A percentile compares a stretch with the other conserved stretches of the same genome.
Evolutionary conservation across 106 monocot genomes (phyloP).

Genomic region (Acorus gramineus): DNA sequence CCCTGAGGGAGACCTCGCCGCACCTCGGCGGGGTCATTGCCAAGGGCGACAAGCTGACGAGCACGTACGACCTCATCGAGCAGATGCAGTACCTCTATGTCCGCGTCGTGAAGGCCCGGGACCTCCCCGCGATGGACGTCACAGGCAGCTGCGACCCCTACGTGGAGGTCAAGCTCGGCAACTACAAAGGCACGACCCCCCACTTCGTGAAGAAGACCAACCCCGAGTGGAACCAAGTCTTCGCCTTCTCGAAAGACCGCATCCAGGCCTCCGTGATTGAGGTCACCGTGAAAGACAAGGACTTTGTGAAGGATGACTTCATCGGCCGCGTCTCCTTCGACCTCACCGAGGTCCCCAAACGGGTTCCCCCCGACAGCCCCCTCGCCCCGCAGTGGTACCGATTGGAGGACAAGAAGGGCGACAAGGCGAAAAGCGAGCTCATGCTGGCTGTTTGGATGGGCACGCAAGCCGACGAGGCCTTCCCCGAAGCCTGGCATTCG

Average conservation of each 20-base stretch:
- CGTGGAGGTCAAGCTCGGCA: no score
- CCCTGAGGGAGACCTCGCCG: conserved; percentile 5
- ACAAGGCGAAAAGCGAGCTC: conserved; percentile 8
- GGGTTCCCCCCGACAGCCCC: conserved; percentile 21
- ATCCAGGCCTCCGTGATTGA: conserved; percentile 9
- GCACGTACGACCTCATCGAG: conserved; percentile 21
- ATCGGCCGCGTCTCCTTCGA: conserved; percentile 13
- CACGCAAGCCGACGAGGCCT: conserved; percentile 13
- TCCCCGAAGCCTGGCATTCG: conserved; percentile 11
- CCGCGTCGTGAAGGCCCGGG: conserved; percentile 14
- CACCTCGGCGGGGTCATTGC: conserved; percentile 4
- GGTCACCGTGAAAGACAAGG: conserved; percentile 14
- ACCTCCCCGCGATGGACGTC: conserved; percentile 3
- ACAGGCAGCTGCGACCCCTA: background rate
- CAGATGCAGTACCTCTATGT: conserved; percentile 25
- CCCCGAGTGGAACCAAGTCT: no score
- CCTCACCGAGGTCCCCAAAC: conserved; percentile 15
- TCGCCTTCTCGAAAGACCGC: background rate
- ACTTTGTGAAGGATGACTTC: conserved; percentile 7
- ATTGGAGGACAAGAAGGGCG: conserved; percentile 6
- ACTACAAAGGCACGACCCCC: no score
- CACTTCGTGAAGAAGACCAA: no score
- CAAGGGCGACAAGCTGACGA: conserved; percentile 9
- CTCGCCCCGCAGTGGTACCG: conserved; percentile 19
- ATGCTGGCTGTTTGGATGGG: conserved; percentile 19